These are phyloP conservation scores for Quercus gilva DNA, from an alignment of 306 rosid species.

Conservation along the genomic window DNA sequence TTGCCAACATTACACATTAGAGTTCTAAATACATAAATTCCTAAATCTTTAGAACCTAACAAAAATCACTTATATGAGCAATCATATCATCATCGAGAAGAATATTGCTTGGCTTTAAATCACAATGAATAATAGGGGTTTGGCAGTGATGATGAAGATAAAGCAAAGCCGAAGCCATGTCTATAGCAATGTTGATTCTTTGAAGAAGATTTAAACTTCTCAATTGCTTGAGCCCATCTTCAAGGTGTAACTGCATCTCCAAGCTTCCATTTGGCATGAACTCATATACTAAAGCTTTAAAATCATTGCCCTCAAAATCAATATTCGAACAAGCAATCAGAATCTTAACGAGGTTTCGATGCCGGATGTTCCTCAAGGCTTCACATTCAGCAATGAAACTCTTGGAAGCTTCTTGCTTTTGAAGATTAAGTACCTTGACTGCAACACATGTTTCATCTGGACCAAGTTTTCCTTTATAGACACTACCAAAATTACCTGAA, in stretches of 20 bases:
- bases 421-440: slow-evolving; percentile 27
- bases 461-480: too few species aligned
- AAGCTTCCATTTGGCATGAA: slow-evolving; percentile 22
- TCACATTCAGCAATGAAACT: slow-evolving; percentile 35
- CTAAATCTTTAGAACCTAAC: too few species aligned
- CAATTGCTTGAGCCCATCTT: neutral
- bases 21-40: too few species aligned
- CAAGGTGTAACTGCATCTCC: slow-evolving; percentile 12
- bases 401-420: slow-evolving; percentile 10
- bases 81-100: slow-evolving; percentile 9
- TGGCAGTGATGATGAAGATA: slow-evolving; percentile 18
- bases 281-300: slow-evolving; percentile 16
- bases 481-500: too few species aligned
- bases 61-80: slow-evolving; percentile 10
- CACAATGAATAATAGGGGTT: slow-evolving; percentile 20
- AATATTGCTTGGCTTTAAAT: slow-evolving; percentile 21
- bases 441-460: slow-evolving; percentile 6
- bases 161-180: slow-evolving; percentile 19
- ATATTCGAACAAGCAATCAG: slow-evolving; percentile 26
- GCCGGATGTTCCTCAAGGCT: slow-evolving; percentile 15
- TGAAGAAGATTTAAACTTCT: neutral
- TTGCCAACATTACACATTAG: too few species aligned
- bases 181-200: slow-evolving; percentile 6
- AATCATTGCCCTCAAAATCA: neutral
- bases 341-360: slow-evolving; percentile 21